Evolutionary conservation across 768 basidiomycete genomes (phyloP), one percentile per base, ranked within the genome.

Genomic region (Tulasnella calospora): DNA sequence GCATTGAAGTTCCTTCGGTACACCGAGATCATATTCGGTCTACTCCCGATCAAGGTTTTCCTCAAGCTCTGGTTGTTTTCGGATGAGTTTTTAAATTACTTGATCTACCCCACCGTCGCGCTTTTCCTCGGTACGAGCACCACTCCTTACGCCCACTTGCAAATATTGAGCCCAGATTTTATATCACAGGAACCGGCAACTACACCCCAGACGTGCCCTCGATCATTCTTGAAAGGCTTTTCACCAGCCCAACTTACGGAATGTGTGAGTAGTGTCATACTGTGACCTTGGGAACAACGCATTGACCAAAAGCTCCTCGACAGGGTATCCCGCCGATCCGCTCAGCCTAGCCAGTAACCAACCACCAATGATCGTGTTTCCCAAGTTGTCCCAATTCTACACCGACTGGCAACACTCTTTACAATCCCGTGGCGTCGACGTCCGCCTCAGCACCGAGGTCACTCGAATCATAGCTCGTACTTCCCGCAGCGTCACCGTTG

Each of bases 21-120:
- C 81, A 79, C 82, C 67, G 86, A 87, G 80, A 74, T 85, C 10
- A 76, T 86, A 73, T 87, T 82, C 71, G 85, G 85, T 1, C 71
- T 86, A 73, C 84, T 87, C 40, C 86, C 86, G 0, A 85, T 86
- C 83, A 85, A 85, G 80, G 80, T 85, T 47, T 81, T 83, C 30
- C 81, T 86, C 74, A 85, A 84, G 81, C 82, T 87, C 80, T 86
- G 84, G 80, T 82, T 84, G 72, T 84, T 87, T 79, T 85, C 84
- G 23, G 81, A 84, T 57, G 85, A 86, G 79, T 86, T 81, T 55
- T 47, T 55, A 19, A 40, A 79, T 46, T 74, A 23, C 51, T 75
- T 81, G 81, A 78, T 81, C 47, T 80, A 74, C 67, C 81, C 81
- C 0, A 72, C 76, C 21, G 74, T 81, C 17, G 81, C 81, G 4